These are phyloP conservation scores for Pholiota molesta DNA, from an alignment of 768 basidiomycete genomes.

Conservation along the genomic window DNA sequence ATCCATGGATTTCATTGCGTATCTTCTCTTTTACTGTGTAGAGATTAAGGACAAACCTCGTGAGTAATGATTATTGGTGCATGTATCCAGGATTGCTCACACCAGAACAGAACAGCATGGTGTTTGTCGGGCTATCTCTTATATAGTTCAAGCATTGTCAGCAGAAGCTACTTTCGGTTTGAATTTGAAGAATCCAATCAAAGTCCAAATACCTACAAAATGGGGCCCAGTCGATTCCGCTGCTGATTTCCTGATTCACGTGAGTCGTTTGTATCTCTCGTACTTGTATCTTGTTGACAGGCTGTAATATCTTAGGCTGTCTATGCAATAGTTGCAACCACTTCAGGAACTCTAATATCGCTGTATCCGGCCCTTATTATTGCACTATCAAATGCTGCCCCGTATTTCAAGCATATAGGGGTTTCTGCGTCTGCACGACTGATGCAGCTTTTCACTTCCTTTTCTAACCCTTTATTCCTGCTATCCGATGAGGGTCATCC, in stretches of 20 bases:
- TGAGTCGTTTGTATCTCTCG: slow-evolving; percentile 35
- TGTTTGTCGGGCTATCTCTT: slow-evolving; percentile 85
- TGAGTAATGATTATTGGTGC: slow-evolving; percentile 37
- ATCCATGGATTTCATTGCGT: slow-evolving; percentile 74
- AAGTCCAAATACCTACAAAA: slow-evolving; percentile 70
- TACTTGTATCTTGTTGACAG: slow-evolving; percentile 4
- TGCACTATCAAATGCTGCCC: slow-evolving; percentile 84
- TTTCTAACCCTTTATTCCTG: slow-evolving; percentile 87
- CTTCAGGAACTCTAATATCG: slow-evolving; percentile 78
- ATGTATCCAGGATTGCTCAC: background rate
- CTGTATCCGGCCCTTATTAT: slow-evolving; percentile 94
- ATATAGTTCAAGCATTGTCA: slow-evolving; percentile 90
- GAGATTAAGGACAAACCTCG: slow-evolving; percentile 95
- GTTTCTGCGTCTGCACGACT: slow-evolving; percentile 83
- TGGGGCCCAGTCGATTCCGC: slow-evolving; percentile 74
- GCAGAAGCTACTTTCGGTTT: slow-evolving; percentile 79
- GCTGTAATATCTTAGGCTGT: slow-evolving; percentile 58
- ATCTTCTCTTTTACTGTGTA: slow-evolving; percentile 78
- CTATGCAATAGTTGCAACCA: slow-evolving; percentile 88
- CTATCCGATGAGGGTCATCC: slow-evolving; percentile 96
- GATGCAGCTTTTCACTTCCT: slow-evolving; percentile 88
- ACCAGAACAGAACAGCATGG: slow-evolving; percentile 79
- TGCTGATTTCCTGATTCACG: slow-evolving; percentile 88
- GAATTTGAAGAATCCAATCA: slow-evolving; percentile 68
- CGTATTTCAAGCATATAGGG: slow-evolving; percentile 81